Evolutionary conservation across 139 green algal genomes (phyloP), one percentile per base, ranked within the genome.

Genomic region (Dunaliella sp.): DNA sequence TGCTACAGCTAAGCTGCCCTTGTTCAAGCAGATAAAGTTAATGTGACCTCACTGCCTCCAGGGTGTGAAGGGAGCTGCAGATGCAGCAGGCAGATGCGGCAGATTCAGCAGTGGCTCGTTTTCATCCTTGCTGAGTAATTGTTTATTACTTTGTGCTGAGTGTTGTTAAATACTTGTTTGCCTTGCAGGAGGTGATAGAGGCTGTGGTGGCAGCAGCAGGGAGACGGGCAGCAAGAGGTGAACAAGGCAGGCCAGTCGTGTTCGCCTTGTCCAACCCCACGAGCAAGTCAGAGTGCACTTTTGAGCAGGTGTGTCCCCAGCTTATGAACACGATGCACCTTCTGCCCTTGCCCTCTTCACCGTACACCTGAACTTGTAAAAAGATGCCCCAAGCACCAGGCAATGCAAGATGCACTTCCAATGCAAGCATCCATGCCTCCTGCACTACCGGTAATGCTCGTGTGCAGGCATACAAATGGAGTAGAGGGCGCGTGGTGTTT

Each of bases 231-330:
- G n/a, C n/a, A 22, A 35, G 37, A 48, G 28, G 26, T 1, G 37
- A 2, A 16, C 57, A 22, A 24, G 22, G 2, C 31, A 90, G 92
- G 0, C 96, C 96, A 3, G 86, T 98, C 72, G 93, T 99, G 36
- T 94, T 99, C 37, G 92, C 96, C 0, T 89, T 99, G 25, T 96
- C 91, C 83, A 99, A 99, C 89, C 96, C 96, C 31, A 99, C 94
- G n/a, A 90, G 79, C 72, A 92, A 95, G 73, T 89, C 93, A 12
- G 96, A 99, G 94, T 97, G 94, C 90, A 96, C 93, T 0, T 94
- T 91, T 33, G 35, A 90, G 65, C 57, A 90, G 80, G 78, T 80
- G 0, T 85, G 65, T 36, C 48, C 7, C 48, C 7, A 65, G n/a
- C n/a, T n/a, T n/a, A n/a, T n/a, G n/a, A 65, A 16, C 48, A 65